These are phyloP conservation scores for Candida koratica DNA, from an alignment of 805 yeast species.

Conservation along the genomic window DNA sequence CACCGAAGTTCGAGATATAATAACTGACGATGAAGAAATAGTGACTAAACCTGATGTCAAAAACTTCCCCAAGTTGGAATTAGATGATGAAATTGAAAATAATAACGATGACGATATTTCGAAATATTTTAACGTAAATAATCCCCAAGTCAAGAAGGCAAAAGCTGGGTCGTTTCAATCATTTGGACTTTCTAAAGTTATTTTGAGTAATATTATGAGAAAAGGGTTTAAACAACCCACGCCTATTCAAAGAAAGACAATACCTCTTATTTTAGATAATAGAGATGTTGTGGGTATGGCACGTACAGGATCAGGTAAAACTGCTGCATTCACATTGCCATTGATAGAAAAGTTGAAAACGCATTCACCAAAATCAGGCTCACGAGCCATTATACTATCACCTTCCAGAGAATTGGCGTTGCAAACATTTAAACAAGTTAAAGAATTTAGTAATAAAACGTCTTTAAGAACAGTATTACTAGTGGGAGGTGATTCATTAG, in stretches of 20 bases:
- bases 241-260: constrained; percentile 94
- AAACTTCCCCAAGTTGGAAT: constrained; percentile 49
- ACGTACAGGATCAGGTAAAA: constrained; percentile 97
- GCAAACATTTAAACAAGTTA: constrained; percentile 85
- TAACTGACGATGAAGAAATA: constrained; percentile 45
- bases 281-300: constrained; percentile 99
- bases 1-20: constrained; percentile 28
- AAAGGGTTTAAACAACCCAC: constrained; percentile 96
- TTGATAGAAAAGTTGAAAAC: constrained; percentile 78
- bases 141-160: constrained; percentile 51
- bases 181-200: constrained; percentile 75
- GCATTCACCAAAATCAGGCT: constrained; percentile 85
- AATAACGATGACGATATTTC: constrained; percentile 20
- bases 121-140: constrained; percentile 38
- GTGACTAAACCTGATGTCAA: constrained; percentile 19
- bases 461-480: constrained; percentile 75
- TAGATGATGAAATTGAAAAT: constrained; percentile 36
- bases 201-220: constrained; percentile 64
- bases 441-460: constrained; percentile 81
- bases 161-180: constrained; percentile 84
- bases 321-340: constrained; percentile 94
- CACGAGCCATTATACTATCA: constrained; percentile 81
- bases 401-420: constrained; percentile 96
- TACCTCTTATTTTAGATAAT: constrained; percentile 81
- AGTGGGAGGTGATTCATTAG: constrained; percentile 98